Percentiles rank a stretch among this genome's conserved stretches.
Evolutionary conservation across 306 rosid species (phyloP).

Genomic region (Pueraria montana): DNA sequence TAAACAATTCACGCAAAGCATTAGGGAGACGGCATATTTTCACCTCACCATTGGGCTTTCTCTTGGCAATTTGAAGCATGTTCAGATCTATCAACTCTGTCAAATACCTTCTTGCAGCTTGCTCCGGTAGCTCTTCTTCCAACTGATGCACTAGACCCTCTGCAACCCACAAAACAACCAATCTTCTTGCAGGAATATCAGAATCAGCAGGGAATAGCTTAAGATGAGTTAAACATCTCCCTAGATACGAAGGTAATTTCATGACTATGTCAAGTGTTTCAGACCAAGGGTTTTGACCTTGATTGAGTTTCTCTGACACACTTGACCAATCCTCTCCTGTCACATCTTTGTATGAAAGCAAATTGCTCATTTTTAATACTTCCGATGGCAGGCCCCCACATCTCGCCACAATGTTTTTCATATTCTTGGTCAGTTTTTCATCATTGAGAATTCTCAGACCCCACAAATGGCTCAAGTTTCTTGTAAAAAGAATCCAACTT

Average conservation of each 20-base stretch:
- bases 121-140: constrained; percentile 28
- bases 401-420: background rate
- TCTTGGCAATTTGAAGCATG: constrained; percentile 40
- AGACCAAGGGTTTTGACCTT: constrained; percentile 19
- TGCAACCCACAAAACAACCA: constrained; percentile 56
- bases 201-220: constrained; percentile 42
- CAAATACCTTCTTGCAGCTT: constrained; percentile 39
- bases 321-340: constrained; percentile 3
- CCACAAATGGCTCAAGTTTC: background rate
- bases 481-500: constrained; percentile 40
- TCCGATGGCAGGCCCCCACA: constrained; percentile 48
- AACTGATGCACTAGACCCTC: constrained; percentile 13
- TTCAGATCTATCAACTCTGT: constrained; percentile 42
- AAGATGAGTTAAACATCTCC: constrained; percentile 38
- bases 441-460: too few relatives aligned
- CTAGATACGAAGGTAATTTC: background rate
- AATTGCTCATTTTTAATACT: constrained; percentile 19
- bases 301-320: background rate
- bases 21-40: constrained; percentile 49
- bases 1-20: background rate
- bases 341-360: background rate
- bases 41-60: constrained; percentile 48
- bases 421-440: background rate
- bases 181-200: constrained; percentile 55
- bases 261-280: background rate